These are phyloP conservation scores for Cladobotryum mycophilum DNA, from an alignment of 2,329 filamentous ascomycete species.

Conservation along the genomic window DNA sequence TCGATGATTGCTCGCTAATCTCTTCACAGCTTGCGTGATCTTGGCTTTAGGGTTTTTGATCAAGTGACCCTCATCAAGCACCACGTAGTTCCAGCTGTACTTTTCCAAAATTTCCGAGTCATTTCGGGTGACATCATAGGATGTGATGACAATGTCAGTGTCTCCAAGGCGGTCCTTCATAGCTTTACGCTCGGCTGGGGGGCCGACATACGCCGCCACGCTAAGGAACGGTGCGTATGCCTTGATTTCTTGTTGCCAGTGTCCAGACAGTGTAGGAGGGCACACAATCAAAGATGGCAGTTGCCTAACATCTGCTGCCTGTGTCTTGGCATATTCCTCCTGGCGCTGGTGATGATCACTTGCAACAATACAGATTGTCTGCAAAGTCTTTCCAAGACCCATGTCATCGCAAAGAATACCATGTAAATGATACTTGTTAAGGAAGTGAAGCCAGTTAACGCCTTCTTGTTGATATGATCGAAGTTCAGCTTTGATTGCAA, in stretches of 20 bases:
- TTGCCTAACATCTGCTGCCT: slow-evolving; percentile 67
- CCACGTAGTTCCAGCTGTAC: slow-evolving; percentile 93
- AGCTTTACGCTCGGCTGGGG: slow-evolving; percentile 70
- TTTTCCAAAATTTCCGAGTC: slow-evolving; percentile 79
- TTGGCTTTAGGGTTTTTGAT: slow-evolving; percentile 99
- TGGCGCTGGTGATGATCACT: slow-evolving; percentile 93
- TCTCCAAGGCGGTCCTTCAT: slow-evolving; percentile 63
- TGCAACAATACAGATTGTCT: slow-evolving; percentile 95
- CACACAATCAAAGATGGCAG: slow-evolving; percentile 93
- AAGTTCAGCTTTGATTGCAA: slow-evolving; percentile 93
- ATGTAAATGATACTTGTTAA: slow-evolving; percentile 96
- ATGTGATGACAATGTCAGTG: slow-evolving; percentile 92
- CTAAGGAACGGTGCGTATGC: slow-evolving; percentile 91
- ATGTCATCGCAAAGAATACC: slow-evolving; percentile 99
- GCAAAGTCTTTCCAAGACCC: slow-evolving; percentile 95
- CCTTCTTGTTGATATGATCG: slow-evolving; percentile 97
- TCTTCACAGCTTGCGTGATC: slow-evolving; percentile 88
- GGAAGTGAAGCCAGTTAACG: slow-evolving; percentile 96
- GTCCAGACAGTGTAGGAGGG: slow-evolving; percentile 89
- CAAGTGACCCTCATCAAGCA: slow-evolving; percentile 92
- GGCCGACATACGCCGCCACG: slow-evolving; percentile 85
- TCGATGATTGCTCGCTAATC: slow-evolving; percentile 82
- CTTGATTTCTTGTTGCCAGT: slow-evolving; percentile 98
- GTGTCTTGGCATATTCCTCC: slow-evolving; percentile 80
- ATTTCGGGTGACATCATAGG: slow-evolving; percentile 96